Evolutionary conservation across 768 basidiomycete genomes (phyloP).

Genomic region (Chlorophyllum brunneum): DNA sequence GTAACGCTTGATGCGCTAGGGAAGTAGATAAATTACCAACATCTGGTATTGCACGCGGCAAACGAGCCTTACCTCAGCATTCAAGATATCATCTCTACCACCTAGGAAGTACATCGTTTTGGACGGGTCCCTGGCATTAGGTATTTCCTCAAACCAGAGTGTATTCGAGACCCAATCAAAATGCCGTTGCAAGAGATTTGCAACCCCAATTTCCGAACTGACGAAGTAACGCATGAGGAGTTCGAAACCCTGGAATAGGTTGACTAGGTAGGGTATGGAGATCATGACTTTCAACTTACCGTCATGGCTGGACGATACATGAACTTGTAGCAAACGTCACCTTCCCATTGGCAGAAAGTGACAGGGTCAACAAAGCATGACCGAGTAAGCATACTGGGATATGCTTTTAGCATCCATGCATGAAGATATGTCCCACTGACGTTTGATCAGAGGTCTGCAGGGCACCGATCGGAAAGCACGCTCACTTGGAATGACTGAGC

Average conservation of each 20-base stretch:
- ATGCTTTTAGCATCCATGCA: constrained; percentile 84
- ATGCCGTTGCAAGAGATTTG: constrained; percentile 78
- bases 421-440: constrained; percentile 76
- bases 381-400: constrained; percentile 62
- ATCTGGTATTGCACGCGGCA: neutral
- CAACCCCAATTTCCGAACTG: constrained; percentile 81
- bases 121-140: constrained; percentile 63
- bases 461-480: neutral
- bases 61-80: constrained; percentile 50
- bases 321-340: constrained; percentile 91
- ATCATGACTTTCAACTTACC: constrained; percentile 33
- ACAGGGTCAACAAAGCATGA: constrained; percentile 93
- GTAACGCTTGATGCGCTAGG: constrained; percentile 69
- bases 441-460: neutral
- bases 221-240: constrained; percentile 86
- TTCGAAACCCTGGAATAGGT: constrained; percentile 60
- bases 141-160: constrained; percentile 88
- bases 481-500: constrained; percentile 87
- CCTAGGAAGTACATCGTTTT: constrained; percentile 76
- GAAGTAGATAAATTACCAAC: neutral
- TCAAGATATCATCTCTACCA: constrained; percentile 78
- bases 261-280: constrained; percentile 7
- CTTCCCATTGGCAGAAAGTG: constrained; percentile 92
- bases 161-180: constrained; percentile 88
- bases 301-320: constrained; percentile 68